A percentile compares a stretch with the other conserved stretches of the same genome.
Evolutionary conservation across 2,329 filamentous ascomycete genomes (phyloP).

Genomic region (Corinectria fuckeliana): DNA sequence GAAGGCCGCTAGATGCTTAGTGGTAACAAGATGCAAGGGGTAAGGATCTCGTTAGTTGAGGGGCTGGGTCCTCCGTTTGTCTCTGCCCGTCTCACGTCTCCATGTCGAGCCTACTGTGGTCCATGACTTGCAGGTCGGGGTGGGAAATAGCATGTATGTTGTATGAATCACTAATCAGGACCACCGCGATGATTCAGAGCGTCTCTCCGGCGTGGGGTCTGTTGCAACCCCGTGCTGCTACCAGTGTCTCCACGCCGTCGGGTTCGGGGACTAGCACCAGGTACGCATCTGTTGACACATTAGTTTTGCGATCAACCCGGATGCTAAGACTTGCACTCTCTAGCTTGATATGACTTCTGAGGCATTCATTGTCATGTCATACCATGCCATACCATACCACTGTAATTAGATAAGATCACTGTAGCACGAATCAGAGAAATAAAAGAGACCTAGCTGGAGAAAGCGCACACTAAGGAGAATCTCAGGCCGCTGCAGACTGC

Average conservation of each 20-base stretch:
- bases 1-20: slow-evolving; percentile 15
- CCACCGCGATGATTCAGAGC: background rate
- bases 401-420: background rate
- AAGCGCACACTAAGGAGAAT: too few species aligned
- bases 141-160: background rate
- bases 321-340: background rate
- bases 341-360: background rate
- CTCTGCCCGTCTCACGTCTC: background rate
- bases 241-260: background rate
- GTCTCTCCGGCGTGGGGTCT: background rate
- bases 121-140: slow-evolving; percentile 5
- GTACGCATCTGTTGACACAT: too few species aligned
- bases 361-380: background rate
- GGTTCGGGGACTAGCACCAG: too few species aligned
- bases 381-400: background rate
- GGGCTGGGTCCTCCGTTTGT: background rate
- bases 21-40: slow-evolving; percentile 29
- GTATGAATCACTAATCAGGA: background rate
- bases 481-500: too few species aligned
- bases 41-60: slow-evolving; percentile 15
- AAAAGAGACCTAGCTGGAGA: too few species aligned
- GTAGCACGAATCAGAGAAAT: background rate
- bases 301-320: too few species aligned
- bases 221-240: background rate
- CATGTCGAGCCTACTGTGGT: background rate